Conservation (phyloP, 2,329 filamentous ascomycete genomes). For the Diaporthe sp. region DNA sequence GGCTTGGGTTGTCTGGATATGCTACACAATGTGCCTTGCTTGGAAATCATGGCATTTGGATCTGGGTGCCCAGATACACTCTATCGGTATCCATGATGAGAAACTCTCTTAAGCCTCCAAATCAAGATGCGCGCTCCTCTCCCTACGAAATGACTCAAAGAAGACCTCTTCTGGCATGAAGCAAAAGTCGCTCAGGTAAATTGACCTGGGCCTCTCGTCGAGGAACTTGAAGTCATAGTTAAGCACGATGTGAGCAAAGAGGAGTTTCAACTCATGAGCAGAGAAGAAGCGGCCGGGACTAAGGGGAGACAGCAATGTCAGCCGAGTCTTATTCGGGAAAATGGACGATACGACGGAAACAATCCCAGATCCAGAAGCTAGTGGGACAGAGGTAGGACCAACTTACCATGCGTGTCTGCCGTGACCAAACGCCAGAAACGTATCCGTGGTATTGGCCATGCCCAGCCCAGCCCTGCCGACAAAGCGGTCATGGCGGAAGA, state of each 20-base stretch:
- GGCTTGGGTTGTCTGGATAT: neutral
- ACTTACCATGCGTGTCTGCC: conserved; percentile 23
- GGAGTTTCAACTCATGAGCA: conserved; percentile 18
- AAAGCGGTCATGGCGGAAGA: conserved; percentile 52
- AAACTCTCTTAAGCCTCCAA: neutral
- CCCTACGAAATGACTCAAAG: conserved; percentile 3
- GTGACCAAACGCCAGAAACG: conserved; percentile 20
- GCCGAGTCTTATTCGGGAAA: neutral
- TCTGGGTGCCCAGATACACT: neutral
- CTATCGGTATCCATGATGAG: neutral
- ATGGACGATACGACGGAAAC: neutral
- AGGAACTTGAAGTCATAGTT: conserved; percentile 19
- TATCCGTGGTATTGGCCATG: conserved; percentile 7
- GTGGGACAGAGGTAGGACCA: neutral
- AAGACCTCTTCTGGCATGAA: neutral
- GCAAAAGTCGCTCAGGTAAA: conserved; percentile 13
- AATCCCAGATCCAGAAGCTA: neutral
- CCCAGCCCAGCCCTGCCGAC: conserved; percentile 47
- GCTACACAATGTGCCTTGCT: neutral
- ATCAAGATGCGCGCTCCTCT: conserved; percentile 11
- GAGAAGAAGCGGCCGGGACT: conserved; percentile 29
- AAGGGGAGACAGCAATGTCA: neutral
- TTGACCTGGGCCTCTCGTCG: neutral
- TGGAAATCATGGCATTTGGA: too few relatives aligned
- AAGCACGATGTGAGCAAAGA: conserved; percentile 18